A percentile compares a stretch with the other conserved stretches of the same genome.
phyloP scores from a whole-genome alignment of 2,329 filamentous ascomycete genomes.

The Didymella keratinophila region DNA sequence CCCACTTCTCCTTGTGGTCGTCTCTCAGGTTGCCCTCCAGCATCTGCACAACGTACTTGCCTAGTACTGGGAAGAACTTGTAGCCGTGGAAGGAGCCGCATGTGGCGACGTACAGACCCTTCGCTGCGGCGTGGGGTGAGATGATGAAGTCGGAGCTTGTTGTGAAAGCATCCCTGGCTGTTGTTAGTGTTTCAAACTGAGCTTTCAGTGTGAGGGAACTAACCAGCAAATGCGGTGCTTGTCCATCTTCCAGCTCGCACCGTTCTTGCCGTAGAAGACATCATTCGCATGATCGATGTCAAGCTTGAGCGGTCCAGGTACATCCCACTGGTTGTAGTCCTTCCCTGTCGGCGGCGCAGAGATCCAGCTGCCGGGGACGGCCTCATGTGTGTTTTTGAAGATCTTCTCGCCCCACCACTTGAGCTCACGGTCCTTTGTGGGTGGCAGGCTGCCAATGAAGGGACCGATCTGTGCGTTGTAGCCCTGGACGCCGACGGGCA shows the following conservation, averaged over 20 bases:
- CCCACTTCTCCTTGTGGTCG: slow-evolving; percentile 69
- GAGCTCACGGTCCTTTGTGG: slow-evolving; percentile 45
- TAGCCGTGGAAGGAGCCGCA: slow-evolving; percentile 69
- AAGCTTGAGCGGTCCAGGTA: slow-evolving; percentile 62
- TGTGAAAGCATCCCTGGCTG: slow-evolving; percentile 68
- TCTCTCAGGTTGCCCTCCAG: slow-evolving; percentile 52
- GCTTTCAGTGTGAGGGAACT: slow-evolving; percentile 14
- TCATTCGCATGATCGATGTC: slow-evolving; percentile 66
- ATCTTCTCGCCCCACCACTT: slow-evolving; percentile 49
- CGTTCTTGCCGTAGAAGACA: slow-evolving; percentile 67
- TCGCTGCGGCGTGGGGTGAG: slow-evolving; percentile 57
- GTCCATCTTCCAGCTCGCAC: slow-evolving; percentile 64
- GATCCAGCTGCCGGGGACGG: slow-evolving; percentile 59
- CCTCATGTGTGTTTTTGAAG: slow-evolving; percentile 46
- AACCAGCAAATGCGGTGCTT: slow-evolving; percentile 74
- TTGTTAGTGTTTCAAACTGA: slow-evolving; percentile 37
- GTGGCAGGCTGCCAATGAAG: slow-evolving; percentile 45
- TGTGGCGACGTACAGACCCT: slow-evolving; percentile 63
- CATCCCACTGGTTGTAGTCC: slow-evolving; percentile 71
- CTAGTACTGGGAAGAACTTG: slow-evolving; percentile 67
- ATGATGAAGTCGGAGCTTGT: slow-evolving; percentile 65
- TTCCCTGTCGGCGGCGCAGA: slow-evolving; percentile 64
- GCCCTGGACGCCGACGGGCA: slow-evolving; percentile 48
- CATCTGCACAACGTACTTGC: slow-evolving; percentile 62
- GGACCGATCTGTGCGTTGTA: slow-evolving; percentile 42